phyloP scores from a whole-genome alignment of 768 basidiomycete genomes.

The Gloeostereum incarnatum region DNA sequence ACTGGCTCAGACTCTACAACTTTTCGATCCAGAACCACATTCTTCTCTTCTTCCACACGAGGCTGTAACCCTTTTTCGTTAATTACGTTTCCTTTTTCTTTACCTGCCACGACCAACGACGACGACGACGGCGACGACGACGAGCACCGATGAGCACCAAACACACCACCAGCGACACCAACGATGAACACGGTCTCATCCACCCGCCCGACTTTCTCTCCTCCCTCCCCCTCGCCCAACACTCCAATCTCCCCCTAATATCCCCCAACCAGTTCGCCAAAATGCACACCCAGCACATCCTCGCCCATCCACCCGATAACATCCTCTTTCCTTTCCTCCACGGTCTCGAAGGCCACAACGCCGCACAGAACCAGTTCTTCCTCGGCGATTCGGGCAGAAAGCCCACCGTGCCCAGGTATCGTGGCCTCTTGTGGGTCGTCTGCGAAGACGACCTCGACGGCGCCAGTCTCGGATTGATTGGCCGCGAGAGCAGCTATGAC shows the following conservation, averaged over 20 bases:
- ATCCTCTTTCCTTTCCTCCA: conserved; percentile 87
- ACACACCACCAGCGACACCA: too few species aligned
- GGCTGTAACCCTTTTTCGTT: too few species aligned
- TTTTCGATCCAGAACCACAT: too few species aligned
- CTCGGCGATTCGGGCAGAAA: conserved; percentile 14
- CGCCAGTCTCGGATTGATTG: conserved; percentile 15
- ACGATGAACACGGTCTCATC: conserved; percentile 1
- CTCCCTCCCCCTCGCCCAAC: not conserved
- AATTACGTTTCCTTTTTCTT: too few species aligned
- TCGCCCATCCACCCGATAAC: conserved; percentile 68
- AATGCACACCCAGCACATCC: conserved; percentile 54
- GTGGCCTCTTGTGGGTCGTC: conserved; percentile 82
- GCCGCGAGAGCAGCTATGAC: conserved; percentile 13
- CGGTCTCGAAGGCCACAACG: conserved; percentile 75
- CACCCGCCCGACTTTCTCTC: not conserved
- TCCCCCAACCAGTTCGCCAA: conserved; percentile 40
- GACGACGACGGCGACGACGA: too few species aligned
- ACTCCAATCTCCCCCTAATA: conserved; percentile 15
- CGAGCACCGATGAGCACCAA: too few species aligned
- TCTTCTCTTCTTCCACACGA: too few species aligned
- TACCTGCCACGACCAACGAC: too few species aligned
- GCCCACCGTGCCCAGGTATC: conserved; percentile 30
- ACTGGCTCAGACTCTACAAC: too few species aligned
- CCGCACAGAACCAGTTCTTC: conserved; percentile 79
- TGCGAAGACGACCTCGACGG: conserved; percentile 61